Evolutionary conservation across 2,329 filamentous ascomycete genomes (phyloP).

Genomic region (Bipolaris bicolor): DNA sequence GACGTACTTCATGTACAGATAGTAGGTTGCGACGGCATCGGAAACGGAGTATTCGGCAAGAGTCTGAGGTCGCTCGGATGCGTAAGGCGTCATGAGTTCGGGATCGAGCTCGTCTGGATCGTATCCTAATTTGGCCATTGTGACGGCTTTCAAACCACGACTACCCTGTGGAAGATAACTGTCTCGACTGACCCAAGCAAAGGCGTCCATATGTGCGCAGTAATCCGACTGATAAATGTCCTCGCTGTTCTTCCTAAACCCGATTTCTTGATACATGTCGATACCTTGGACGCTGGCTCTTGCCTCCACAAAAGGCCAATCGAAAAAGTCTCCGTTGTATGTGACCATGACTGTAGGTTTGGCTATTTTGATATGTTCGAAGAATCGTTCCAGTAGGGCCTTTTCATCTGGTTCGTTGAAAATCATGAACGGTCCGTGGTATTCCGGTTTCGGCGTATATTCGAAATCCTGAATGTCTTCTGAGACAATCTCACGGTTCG

Average conservation of each 20-base stretch:
- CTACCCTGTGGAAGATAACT: slow-evolving; percentile 97
- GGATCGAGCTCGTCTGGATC: slow-evolving; percentile 97
- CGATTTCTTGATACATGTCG: slow-evolving; percentile 99
- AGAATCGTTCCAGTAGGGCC: slow-evolving; percentile 85
- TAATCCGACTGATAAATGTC: slow-evolving; percentile 97
- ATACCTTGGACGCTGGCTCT: slow-evolving; percentile 92
- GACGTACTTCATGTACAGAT: slow-evolving; percentile 99
- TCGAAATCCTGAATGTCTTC: slow-evolving; percentile 98
- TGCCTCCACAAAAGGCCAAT: slow-evolving; percentile 98
- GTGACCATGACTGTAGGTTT: slow-evolving; percentile 96
- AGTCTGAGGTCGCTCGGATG: slow-evolving; percentile 87
- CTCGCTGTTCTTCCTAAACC: slow-evolving; percentile 92
- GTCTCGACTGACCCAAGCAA: slow-evolving; percentile 98
- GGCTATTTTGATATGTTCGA: slow-evolving; percentile 92
- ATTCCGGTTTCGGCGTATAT: slow-evolving; percentile 96
- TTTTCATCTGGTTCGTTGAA: slow-evolving; percentile 98
- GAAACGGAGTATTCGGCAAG: slow-evolving; percentile 98
- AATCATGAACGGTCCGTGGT: slow-evolving; percentile 92
- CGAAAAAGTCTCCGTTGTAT: slow-evolving; percentile 99
- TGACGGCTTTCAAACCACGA: slow-evolving; percentile 95
- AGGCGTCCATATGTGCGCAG: slow-evolving; percentile 98
- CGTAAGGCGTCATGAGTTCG: slow-evolving; percentile 92
- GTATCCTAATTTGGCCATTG: slow-evolving; percentile 96
- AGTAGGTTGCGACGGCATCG: slow-evolving; percentile 98
- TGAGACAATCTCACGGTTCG: slow-evolving; percentile 95